Percentiles rank a stretch among this genome's conserved stretches.
Conservation (phyloP, 2,329 filamentous ascomycete species). For the Trichoderma gracile region DNA sequence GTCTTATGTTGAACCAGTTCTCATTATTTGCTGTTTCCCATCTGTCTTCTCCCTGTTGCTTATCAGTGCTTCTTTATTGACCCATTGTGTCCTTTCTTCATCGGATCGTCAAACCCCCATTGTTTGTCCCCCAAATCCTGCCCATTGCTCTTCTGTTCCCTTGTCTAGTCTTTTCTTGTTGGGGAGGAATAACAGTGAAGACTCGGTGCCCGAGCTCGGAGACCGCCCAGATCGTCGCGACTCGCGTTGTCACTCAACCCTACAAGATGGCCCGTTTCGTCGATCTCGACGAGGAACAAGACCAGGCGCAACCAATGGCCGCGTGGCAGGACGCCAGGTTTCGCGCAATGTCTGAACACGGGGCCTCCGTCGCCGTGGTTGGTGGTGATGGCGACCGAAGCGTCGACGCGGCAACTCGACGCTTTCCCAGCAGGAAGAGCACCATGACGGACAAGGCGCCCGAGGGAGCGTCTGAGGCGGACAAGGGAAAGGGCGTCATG, state of each 20-base stretch:
- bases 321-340: constrained; percentile 14
- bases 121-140: neutral
- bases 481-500: neutral
- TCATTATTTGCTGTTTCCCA: neutral
- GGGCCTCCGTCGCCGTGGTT: constrained; percentile 1
- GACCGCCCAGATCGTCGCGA: constrained; percentile 10
- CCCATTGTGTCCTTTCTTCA: neutral
- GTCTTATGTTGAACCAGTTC: constrained; percentile 16
- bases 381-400: neutral
- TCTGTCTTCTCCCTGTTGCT: no score
- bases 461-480: neutral
- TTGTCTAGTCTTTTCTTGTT: neutral
- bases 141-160: neutral
- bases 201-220: constrained; percentile 3
- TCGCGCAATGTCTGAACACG: constrained; percentile 7
- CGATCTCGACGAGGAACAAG: constrained; percentile 30
- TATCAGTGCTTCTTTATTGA: neutral
- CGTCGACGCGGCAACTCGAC: neutral
- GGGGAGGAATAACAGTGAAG: neutral
- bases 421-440: constrained; percentile 7
- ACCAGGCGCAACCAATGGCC: constrained; percentile 21
- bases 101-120: neutral
- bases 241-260: neutral
- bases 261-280: constrained; percentile 32
- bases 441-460: constrained; percentile 11